Base-by-base conservation (phyloP, 129 eudicot genomes). In the Gnaphalium uliginosum region DNA sequence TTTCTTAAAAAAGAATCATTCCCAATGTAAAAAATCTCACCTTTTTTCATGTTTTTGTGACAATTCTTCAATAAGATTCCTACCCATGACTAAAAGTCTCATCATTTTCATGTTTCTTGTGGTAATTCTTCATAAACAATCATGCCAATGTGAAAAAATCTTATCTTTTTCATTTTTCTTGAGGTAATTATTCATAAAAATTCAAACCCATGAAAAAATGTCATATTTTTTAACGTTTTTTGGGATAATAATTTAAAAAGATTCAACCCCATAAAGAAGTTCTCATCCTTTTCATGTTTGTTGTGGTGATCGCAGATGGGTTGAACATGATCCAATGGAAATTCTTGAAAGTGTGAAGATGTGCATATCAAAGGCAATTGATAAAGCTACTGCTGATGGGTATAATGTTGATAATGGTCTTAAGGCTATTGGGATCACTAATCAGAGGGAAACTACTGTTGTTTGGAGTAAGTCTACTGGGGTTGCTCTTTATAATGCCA, bases 391-490 rank as follows among this genome's bases (percentile, higher is more conserved):
- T 2, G 89, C 86, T 35, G 90, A 82, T 53, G 99, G 99, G 7
- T 82, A 86, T 67, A 89, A 86, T 73, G 90, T 95, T 14, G 90
- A 95, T 51, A 65, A 75, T 22, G 97, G 99, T 27, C 78, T 91
- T 74, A 95, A 84, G 30, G 97, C 90, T 9, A 83, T 95, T 78
- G 99, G 99, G 9, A 73, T 95, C 29, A 91, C 99, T 35, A 95
- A 95, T 85, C 97, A 95, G 79, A 91, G 99, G 64, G 99, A 95
- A 74, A 95, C 99, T 0, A 87, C 92, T 54, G 92, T 95, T 22
- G 86, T 95, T 76, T 95, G 99, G 99, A 95, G 99, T 75, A 95
- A 86, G 82, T 89, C 97, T 13, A 87, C 90, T 32, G 99, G 99
- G 6, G 18, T 24, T 22, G 90, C 99, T 73, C 95, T 95, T 24